phyloP scores from a whole-genome alignment of 495 filamentous ascomycete genomes.

The Chaetomium tenue region DNA sequence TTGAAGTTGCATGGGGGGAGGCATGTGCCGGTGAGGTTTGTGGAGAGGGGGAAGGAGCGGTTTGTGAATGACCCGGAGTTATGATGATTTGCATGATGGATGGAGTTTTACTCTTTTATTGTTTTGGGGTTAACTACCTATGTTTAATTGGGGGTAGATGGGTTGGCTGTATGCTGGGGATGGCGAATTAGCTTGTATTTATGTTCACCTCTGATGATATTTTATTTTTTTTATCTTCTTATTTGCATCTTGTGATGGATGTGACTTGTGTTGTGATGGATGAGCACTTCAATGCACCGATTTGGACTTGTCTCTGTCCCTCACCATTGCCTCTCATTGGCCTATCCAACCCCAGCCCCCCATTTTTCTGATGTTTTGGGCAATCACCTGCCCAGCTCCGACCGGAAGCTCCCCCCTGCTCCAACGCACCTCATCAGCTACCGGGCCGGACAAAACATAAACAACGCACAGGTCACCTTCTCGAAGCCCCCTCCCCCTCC shows the following conservation, averaged over 20 bases:
- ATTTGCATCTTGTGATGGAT: no score
- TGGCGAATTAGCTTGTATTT: no score
- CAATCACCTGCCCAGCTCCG: slow-evolving; percentile 3
- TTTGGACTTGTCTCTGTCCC: background rate
- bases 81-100: background rate
- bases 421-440: background rate
- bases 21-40: slow-evolving; percentile 59
- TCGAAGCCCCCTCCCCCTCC: slow-evolving; percentile 10
- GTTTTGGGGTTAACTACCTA: no score
- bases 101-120: background rate
- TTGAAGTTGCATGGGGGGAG: slow-evolving; percentile 57
- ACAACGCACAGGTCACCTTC: slow-evolving; percentile 14
- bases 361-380: slow-evolving; percentile 16
- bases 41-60: slow-evolving; percentile 60
- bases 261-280: background rate
- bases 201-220: no score
- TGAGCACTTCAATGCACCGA: background rate
- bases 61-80: slow-evolving; percentile 49
- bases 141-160: no score
- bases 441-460: slow-evolving; percentile 20
- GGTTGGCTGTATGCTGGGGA: no score
- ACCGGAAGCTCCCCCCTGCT: slow-evolving; percentile 1
- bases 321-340: slow-evolving; percentile 16
- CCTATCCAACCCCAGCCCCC: slow-evolving; percentile 21
- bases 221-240: no score